A percentile compares a stretch with the other conserved stretches of the same genome.
These are phyloP conservation scores for Umbelopsis vinacea DNA, from an alignment of 192 early-diverging fungal genomes.

Conservation along the genomic window DNA sequence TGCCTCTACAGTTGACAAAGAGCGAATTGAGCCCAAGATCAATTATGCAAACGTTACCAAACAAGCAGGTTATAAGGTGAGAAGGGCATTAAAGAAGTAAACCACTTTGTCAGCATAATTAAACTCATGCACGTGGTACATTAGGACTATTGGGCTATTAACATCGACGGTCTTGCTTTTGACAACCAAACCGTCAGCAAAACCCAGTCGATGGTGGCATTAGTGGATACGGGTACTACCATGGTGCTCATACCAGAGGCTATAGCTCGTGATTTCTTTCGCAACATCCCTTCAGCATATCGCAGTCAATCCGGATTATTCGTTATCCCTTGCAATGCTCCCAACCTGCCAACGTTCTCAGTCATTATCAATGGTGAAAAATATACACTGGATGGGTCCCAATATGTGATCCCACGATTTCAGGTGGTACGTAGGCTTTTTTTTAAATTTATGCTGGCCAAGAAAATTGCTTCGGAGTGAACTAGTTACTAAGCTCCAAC, in stretches of 20 bases:
- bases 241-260: slow-evolving; percentile 27
- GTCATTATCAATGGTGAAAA: slow-evolving; percentile 22
- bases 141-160: slow-evolving; percentile 41
- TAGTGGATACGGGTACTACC: slow-evolving; percentile 38
- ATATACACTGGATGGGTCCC: slow-evolving; percentile 19
- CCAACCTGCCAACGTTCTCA: slow-evolving; percentile 23
- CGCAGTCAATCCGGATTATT: slow-evolving; percentile 24
- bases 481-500: no score
- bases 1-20: slow-evolving; percentile 16
- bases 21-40: slow-evolving; percentile 18
- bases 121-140: no score
- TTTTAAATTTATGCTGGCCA: no score
- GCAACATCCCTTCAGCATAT: background rate
- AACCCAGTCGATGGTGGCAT: slow-evolving; percentile 1
- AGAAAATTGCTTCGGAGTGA: slow-evolving; percentile 3
- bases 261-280: slow-evolving; percentile 20
- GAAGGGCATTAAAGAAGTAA: background rate
- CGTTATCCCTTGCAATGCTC: slow-evolving; percentile 26
- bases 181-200: slow-evolving; percentile 3
- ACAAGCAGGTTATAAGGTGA: slow-evolving; percentile 18
- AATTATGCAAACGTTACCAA: slow-evolving; percentile 24
- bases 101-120: no score
- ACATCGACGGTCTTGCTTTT: slow-evolving; percentile 24
- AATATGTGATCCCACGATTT: slow-evolving; percentile 31
- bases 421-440: slow-evolving; percentile 14